Evolutionary conservation across 768 basidiomycete genomes (phyloP), one percentile per base, ranked within the genome.

Genomic region (Mycena chlorophos): DNA sequence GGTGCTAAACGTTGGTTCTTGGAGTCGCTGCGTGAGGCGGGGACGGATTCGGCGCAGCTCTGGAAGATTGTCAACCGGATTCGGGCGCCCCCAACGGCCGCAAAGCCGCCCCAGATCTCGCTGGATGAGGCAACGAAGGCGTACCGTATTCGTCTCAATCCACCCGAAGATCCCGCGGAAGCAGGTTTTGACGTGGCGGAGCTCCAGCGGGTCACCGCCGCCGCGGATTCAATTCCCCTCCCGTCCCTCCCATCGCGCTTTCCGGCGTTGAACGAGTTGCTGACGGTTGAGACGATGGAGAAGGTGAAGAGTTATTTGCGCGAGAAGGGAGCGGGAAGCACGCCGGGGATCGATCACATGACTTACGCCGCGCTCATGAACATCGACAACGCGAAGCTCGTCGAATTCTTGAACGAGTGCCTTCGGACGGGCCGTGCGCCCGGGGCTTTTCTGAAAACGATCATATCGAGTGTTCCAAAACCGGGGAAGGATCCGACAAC

Each of bases 401-500:
- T 39, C 14, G 3, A 31, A 20, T 2, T 5, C 5, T 5, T 22
- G 27, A 29, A 22, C 25, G 17, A 31, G 26, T 49, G 48, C 14
- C 17, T 49, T n/a, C 13, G 5, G 27, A 5, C 4, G 8, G 29
- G 48, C 29, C 1, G 20, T 2, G 3, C 48, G 2, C 48, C 48
- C 2, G 48, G 48, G 8, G 48, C 48, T 3, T 49, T 49, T 31
- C 5, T 49, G 2, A 3, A 5, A 22, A 49, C 48, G 3, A 3
- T 49, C 3, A 31, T 49, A 2, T 51, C 49, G 5, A 51, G 49
- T 25, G 49, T 51, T 14, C 34, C 23, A 23, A 65, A 65, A 34
- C 55, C 39, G 34, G 60, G 60, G 5, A 65, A 65, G 39, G 43
- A 58, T 5, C 50, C 29, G 12, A 16, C 14, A 1, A 48, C 30